Evolutionary conservation across 495 filamentous ascomycete species (phyloP).

Genomic region (Penicillium cosmopolitanum): DNA sequence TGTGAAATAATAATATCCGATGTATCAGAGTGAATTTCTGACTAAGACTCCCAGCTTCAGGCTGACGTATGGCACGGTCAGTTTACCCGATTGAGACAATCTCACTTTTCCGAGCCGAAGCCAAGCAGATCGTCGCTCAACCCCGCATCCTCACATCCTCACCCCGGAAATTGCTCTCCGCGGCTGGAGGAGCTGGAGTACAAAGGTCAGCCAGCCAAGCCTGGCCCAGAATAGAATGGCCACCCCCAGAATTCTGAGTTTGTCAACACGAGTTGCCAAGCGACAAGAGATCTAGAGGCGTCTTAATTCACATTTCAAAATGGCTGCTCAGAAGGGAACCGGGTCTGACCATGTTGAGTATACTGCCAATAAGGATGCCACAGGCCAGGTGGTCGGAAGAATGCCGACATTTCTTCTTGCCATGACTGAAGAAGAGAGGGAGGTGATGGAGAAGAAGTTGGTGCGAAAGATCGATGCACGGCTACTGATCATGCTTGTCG

Average conservation of each 20-base stretch:
- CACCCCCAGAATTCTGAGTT: neutral
- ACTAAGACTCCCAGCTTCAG: neutral
- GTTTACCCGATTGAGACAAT: neutral
- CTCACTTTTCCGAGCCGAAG: constrained; percentile 11
- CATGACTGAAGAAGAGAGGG: constrained; percentile 12
- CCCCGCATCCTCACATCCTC: constrained; percentile 13
- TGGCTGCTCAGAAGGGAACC: constrained; percentile 14
- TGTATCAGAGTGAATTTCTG: neutral
- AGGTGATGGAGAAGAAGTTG: constrained; percentile 16
- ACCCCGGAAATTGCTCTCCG: constrained; percentile 9
- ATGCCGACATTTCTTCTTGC: constrained; percentile 15
- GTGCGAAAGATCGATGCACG: constrained; percentile 19
- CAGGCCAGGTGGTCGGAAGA: constrained; percentile 1
- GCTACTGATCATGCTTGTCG: constrained; percentile 20
- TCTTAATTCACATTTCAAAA: neutral
- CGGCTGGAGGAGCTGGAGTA: constrained; percentile 1
- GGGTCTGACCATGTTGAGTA: constrained; percentile 18
- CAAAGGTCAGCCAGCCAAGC: constrained; percentile 1
- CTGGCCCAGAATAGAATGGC: neutral
- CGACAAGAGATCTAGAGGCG: neutral
- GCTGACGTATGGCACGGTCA: neutral
- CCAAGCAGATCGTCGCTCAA: constrained; percentile 7
- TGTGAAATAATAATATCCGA: neutral
- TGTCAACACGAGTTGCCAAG: neutral
- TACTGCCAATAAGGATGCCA: constrained; percentile 10